Evolutionary conservation across 768 basidiomycete species (phyloP).

Genomic region (Mycena amicta): DNA sequence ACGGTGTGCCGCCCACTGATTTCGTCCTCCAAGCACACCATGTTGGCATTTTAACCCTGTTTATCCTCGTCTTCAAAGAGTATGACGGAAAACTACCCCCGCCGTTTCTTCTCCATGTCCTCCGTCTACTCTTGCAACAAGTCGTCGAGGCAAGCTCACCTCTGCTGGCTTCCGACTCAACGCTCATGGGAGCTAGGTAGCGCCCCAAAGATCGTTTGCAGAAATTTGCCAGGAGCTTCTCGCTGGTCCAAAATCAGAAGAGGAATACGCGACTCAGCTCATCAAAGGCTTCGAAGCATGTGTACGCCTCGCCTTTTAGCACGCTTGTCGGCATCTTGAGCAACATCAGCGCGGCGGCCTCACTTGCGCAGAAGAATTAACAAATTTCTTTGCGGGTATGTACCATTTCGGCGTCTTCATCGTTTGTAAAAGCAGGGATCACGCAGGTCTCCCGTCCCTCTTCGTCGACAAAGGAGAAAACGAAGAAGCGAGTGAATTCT

Average conservation of each 20-base stretch:
- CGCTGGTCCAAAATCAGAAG: constrained; percentile 47
- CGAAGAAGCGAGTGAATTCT: constrained; percentile 40
- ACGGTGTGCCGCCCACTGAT: constrained; percentile 57
- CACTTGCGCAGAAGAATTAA: constrained; percentile 58
- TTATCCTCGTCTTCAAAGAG: constrained; percentile 66
- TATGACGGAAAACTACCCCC: constrained; percentile 56
- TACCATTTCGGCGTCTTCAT: not conserved
- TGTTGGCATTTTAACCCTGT: constrained; percentile 63
- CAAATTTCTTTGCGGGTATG: constrained; percentile 61
- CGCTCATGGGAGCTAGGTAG: constrained; percentile 50
- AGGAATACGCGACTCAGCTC: constrained; percentile 44
- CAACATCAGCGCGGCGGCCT: constrained; percentile 49
- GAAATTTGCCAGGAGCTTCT: constrained; percentile 50
- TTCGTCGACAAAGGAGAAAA: constrained; percentile 61
- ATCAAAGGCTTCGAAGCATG: constrained; percentile 47
- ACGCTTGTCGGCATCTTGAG: not conserved
- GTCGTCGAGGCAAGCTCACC: constrained; percentile 60
- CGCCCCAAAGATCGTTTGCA: constrained; percentile 57
- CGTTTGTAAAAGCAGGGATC: not conserved
- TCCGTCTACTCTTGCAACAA: constrained; percentile 70
- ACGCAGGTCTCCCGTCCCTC: constrained; percentile 55
- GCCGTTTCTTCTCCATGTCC: constrained; percentile 61
- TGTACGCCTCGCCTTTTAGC: constrained; percentile 27
- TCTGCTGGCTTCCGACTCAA: not conserved
- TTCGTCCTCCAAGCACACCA: constrained; percentile 80